A percentile compares a stretch with the other conserved stretches of the same genome.
Conservation (phyloP, 371 early-diverging fungal species). For the Haplosporangium sp. region DNA sequence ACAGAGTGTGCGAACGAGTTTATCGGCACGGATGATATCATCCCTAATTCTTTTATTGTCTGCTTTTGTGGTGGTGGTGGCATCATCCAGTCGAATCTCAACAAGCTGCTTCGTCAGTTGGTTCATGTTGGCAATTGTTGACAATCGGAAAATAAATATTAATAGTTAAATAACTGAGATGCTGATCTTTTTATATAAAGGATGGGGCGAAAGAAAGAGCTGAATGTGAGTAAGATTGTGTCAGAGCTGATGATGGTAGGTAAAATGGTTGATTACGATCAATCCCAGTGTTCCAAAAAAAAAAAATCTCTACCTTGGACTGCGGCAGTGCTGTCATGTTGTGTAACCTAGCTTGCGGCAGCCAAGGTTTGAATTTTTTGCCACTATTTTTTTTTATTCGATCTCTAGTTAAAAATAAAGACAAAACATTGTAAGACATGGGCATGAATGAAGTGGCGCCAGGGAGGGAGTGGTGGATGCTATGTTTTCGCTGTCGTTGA, state of each 20-base stretch:
- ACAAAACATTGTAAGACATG: too few species aligned
- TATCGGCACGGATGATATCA: slow-evolving; percentile 29
- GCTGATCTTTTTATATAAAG: too few species aligned
- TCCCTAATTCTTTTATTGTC: neutral
- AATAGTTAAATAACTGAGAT: neutral
- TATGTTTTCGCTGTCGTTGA: neutral
- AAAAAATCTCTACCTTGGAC: too few species aligned
- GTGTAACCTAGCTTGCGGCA: too few species aligned
- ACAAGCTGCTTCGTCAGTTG: slow-evolving; percentile 14
- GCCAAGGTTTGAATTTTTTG: too few species aligned
- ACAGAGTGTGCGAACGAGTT: slow-evolving; percentile 26
- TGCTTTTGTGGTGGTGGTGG: neutral
- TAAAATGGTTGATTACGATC: too few species aligned
- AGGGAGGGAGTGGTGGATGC: neutral
- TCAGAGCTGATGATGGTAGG: too few species aligned
- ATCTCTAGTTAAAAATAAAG: too few species aligned
- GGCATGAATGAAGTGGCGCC: too few species aligned
- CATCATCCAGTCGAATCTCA: slow-evolving; percentile 12
- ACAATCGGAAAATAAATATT: neutral
- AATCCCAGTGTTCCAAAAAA: too few species aligned
- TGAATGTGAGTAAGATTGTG: neutral
- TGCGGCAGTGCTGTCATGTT: too few species aligned
- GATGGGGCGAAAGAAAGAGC: neutral
- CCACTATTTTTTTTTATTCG: too few species aligned
- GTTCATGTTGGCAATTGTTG: slow-evolving; percentile 9